Conservation (phyloP, 139 green algal species). For the Coelastrella sp. region DNA sequence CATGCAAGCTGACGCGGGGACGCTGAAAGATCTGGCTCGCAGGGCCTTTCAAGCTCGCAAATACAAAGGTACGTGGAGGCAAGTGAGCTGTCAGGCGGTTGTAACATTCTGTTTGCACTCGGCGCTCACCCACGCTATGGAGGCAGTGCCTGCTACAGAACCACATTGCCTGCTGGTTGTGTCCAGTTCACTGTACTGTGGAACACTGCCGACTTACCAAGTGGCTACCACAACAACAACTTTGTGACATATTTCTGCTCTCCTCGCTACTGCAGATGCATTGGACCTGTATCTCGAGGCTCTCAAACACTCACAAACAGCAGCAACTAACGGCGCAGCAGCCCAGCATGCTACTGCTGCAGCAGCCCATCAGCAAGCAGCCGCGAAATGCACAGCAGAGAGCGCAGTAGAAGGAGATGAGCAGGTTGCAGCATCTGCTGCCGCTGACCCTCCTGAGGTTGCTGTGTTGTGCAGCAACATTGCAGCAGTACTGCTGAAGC, state of each 20-base stretch:
- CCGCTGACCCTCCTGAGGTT: background rate
- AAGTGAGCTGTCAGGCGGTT: background rate
- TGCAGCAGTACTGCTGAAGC: conserved; percentile 20
- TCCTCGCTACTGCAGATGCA: background rate
- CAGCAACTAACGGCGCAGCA: background rate
- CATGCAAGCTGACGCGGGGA: no score
- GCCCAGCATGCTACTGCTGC: background rate
- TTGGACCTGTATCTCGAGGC: conserved; percentile 19
- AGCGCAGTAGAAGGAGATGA: background rate
- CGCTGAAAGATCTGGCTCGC: conserved; percentile 23
- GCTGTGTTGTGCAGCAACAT: conserved; percentile 29
- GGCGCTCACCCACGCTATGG: background rate
- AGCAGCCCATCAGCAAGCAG: background rate
- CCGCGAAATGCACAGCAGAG: background rate
- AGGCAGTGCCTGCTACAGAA: background rate
- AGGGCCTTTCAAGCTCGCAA: background rate
- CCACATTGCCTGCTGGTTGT: no score
- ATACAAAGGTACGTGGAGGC: background rate
- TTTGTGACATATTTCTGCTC: background rate
- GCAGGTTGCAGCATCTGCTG: background rate
- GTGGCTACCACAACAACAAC: no score
- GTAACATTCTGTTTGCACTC: background rate
- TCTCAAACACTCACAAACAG: background rate
- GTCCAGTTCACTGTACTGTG: no score
- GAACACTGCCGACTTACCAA: no score